Conservation (phyloP, 371 early-diverging fungal genomes). For the Blyttiomyces sp. region DNA sequence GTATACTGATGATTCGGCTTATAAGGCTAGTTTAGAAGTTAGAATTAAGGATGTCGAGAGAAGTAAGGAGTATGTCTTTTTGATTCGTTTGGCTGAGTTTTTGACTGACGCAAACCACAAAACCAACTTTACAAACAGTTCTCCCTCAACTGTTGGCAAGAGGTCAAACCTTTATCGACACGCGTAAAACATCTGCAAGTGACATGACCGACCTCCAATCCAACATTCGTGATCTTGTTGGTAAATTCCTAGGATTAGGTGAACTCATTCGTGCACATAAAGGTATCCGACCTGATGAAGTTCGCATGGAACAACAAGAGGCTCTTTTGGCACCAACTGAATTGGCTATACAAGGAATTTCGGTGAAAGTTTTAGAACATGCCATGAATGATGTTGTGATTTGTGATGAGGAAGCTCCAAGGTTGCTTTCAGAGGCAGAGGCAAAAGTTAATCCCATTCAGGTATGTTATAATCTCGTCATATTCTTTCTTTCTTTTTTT, state of each 20-base stretch:
- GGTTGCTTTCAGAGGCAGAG: constrained; percentile 39
- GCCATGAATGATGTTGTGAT: constrained; percentile 26
- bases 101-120: not conserved
- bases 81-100: not conserved
- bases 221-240: constrained; percentile 7
- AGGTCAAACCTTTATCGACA: constrained; percentile 6
- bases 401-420: constrained; percentile 40
- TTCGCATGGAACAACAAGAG: not conserved
- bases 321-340: not conserved
- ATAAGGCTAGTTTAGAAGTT: constrained; percentile 20
- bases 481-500: not conserved
- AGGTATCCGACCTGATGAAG: not conserved
- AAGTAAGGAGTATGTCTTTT: constrained; percentile 4
- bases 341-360: constrained; percentile 20
- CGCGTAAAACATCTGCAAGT: not conserved
- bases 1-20: constrained; percentile 31
- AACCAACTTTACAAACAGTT: constrained; percentile 7
- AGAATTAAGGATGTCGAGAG: constrained; percentile 26
- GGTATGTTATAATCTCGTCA: constrained; percentile 13
- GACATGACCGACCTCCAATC: constrained; percentile 1
- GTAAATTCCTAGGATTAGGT: constrained; percentile 8
- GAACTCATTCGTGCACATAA: constrained; percentile 15
- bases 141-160: constrained; percentile 9
- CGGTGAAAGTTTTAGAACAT: constrained; percentile 19
- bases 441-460: constrained; percentile 47